Evolutionary conservation across 1,284 basidiomycete genomes (phyloP).

Genomic region (Ustilago nuda): DNA sequence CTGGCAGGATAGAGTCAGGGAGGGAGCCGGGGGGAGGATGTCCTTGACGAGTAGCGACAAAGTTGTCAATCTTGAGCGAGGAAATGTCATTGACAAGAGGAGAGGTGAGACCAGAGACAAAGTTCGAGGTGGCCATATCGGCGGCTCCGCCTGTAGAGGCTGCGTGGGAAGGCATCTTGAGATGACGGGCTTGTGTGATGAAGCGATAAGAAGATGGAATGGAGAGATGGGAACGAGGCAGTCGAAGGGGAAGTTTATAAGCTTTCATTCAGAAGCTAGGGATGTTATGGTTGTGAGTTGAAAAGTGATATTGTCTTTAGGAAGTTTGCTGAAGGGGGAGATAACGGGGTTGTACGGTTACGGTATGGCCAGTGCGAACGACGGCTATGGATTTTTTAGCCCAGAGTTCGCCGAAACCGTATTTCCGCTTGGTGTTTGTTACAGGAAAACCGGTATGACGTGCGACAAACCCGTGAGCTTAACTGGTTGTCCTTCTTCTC

Average conservation of each 20-base stretch:
- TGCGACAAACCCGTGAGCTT: not conserved
- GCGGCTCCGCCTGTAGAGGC: slow-evolving; percentile 7
- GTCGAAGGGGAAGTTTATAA: not conserved
- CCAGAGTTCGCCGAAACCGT: not conserved
- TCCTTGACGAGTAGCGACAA: slow-evolving; percentile 34
- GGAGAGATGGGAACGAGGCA: not conserved
- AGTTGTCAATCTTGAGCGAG: slow-evolving; percentile 43
- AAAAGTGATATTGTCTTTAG: not conserved
- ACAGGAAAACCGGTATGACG: slow-evolving; percentile 1
- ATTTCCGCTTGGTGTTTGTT: not conserved
- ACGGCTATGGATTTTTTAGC: slow-evolving; percentile 1
- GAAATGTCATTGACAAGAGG: slow-evolving; percentile 35
- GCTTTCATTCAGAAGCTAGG: not conserved
- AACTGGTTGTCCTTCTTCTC: not conserved
- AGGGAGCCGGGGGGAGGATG: slow-evolving; percentile 60
- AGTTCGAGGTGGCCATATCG: slow-evolving; percentile 41
- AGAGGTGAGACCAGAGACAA: slow-evolving; percentile 43
- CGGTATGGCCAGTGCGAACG: not conserved
- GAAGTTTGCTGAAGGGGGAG: not conserved
- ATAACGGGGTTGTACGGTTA: not conserved
- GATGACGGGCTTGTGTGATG: not conserved
- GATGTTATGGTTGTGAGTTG: not conserved
- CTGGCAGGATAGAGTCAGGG: slow-evolving; percentile 51
- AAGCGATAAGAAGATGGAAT: not conserved
- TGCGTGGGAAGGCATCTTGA: slow-evolving; percentile 21